Conservation (phyloP, 148 eudicot genomes). For the Gaultheria prostrata region DNA sequence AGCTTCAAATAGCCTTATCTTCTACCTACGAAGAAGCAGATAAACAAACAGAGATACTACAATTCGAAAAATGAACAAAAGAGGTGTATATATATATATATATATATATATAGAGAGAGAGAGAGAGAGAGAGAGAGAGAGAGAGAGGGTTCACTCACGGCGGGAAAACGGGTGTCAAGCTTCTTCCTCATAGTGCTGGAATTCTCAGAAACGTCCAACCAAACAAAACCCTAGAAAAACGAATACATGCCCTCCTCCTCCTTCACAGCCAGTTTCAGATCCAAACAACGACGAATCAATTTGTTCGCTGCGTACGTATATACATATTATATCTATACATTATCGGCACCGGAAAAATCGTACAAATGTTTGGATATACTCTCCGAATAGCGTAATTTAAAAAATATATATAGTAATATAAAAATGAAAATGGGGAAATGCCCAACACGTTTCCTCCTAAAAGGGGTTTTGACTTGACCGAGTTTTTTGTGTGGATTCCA, state of each 20-base stretch:
- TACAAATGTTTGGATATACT: neutral
- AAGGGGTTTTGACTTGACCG: neutral
- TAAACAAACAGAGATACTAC: neutral
- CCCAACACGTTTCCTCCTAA: neutral
- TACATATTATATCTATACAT: neutral
- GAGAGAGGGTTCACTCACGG: slow-evolving; percentile 27
- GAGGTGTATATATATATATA: neutral
- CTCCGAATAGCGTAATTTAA: neutral
- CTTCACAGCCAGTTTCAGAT: neutral
- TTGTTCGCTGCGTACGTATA: neutral
- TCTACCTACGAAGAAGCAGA: neutral
- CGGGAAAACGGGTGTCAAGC: slow-evolving; percentile 48
- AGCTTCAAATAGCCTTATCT: neutral
- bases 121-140: neutral
- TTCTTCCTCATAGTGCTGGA: slow-evolving; percentile 33
- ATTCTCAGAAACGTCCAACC: neutral
- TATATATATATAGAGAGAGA: neutral
- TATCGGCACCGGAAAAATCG: neutral
- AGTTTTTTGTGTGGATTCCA: neutral
- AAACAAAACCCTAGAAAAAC: slow-evolving; percentile 17
- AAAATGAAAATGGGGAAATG: neutral
- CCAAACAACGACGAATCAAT: neutral
- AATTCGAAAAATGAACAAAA: neutral
- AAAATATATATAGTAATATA: neutral
- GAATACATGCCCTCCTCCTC: neutral